Percentiles rank a stretch among this genome's conserved stretches.
These are phyloP conservation scores for Erythrophleum fordii DNA, from an alignment of 306 rosid species.

Conservation along the genomic window DNA sequence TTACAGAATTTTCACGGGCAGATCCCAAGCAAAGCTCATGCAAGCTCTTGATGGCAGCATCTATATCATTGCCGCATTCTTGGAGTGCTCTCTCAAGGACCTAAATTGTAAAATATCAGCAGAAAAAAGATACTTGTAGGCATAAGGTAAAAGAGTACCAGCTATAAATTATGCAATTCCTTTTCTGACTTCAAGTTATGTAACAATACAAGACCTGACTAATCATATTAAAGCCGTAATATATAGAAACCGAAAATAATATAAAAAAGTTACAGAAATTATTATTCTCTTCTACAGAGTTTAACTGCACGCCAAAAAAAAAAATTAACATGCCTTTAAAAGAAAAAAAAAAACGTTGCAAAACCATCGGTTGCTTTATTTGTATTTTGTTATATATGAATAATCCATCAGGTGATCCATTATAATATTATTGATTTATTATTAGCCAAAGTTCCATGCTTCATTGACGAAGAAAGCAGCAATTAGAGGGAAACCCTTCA, in stretches of 20 bases:
- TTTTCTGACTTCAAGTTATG: neutral
- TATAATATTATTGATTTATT: too few species aligned
- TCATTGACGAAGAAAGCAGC: neutral
- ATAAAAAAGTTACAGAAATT: neutral
- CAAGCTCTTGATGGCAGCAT: constrained; percentile 79
- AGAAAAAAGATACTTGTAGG: neutral
- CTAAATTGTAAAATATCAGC: constrained; percentile 50
- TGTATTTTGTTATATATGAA: neutral
- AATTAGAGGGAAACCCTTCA: neutral
- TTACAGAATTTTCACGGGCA: constrained; percentile 41
- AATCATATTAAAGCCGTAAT: neutral
- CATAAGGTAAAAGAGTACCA: neutral
- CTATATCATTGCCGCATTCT: constrained; percentile 82
- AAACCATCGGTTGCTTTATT: neutral
- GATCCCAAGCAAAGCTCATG: constrained; percentile 70
- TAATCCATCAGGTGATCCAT: neutral
- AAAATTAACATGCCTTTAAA: neutral
- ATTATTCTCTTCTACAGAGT: neutral
- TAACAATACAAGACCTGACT: neutral
- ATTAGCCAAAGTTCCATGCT: neutral
- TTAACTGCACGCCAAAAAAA: neutral
- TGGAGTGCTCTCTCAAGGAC: constrained; percentile 78
- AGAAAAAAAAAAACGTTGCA: neutral
- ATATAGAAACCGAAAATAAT: neutral
- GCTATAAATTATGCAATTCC: neutral